A percentile compares a stretch with the other conserved stretches of the same genome.
These are phyloP conservation scores for Fusarium virguliforme DNA, from an alignment of 2,329 filamentous ascomycete genomes.

Conservation along the genomic window DNA sequence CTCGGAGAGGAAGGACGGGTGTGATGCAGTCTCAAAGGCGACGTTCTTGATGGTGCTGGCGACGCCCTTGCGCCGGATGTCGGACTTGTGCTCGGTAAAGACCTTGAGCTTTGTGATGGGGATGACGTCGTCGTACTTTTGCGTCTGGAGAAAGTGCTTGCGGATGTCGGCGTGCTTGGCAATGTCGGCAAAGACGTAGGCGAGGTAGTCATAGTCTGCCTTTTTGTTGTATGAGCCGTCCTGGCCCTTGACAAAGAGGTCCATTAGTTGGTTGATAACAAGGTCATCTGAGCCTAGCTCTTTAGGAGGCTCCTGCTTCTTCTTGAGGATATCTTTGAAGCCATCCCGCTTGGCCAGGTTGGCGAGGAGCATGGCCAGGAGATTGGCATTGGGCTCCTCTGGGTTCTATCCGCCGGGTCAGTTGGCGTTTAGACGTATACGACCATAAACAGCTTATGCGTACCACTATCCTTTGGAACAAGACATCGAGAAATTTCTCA, in stretches of 20 bases:
- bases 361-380: conserved; percentile 91
- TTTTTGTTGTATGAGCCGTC: conserved; percentile 86
- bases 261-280: conserved; percentile 91
- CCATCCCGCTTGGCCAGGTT: conserved; percentile 89
- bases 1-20: conserved; percentile 79
- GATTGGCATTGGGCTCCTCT: conserved; percentile 86
- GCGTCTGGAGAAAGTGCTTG: conserved; percentile 80
- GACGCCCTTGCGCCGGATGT: conserved; percentile 91
- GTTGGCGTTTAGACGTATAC: not conserved
- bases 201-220: conserved; percentile 92
- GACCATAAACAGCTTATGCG: conserved; percentile 52
- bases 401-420: conserved; percentile 67
- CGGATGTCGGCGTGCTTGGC: conserved; percentile 85
- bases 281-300: conserved; percentile 80
- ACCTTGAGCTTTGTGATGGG: conserved; percentile 93
- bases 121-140: conserved; percentile 86
- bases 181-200: conserved; percentile 94
- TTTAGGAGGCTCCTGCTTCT: conserved; percentile 78
- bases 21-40: conserved; percentile 84
- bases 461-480: conserved; percentile 83
- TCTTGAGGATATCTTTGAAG: conserved; percentile 77
- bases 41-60: conserved; percentile 96
- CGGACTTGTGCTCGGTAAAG: conserved; percentile 91
- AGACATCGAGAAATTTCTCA: conserved; percentile 82
- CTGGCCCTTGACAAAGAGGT: conserved; percentile 95